A percentile compares a stretch with the other conserved stretches of the same genome.
Conservation (phyloP, 805 yeast species). For the Candida sphagnicola region DNA sequence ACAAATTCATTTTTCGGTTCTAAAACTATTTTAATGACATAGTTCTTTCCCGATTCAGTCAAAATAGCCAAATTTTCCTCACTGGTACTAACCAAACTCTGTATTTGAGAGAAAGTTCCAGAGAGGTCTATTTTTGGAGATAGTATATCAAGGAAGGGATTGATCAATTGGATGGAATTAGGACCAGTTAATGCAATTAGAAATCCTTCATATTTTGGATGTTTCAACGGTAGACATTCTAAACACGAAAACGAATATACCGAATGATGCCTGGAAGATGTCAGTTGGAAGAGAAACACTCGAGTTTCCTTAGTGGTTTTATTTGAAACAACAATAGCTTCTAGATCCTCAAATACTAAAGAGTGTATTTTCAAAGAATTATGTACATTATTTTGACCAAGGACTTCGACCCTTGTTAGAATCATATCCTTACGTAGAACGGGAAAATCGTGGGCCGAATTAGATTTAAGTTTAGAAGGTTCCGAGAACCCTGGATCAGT, state of each 20-base stretch:
- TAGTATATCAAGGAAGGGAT: slow-evolving; percentile 53
- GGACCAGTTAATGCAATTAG: slow-evolving; percentile 38
- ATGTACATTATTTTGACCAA: slow-evolving; percentile 14
- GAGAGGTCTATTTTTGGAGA: slow-evolving; percentile 27
- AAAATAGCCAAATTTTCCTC: slow-evolving; percentile 24
- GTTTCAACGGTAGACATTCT: slow-evolving; percentile 39
- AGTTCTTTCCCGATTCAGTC: slow-evolving; percentile 16
- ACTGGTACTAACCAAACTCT: slow-evolving; percentile 22
- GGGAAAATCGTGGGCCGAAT: slow-evolving; percentile 24
- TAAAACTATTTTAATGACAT: slow-evolving; percentile 32
- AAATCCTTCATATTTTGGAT: slow-evolving; percentile 38
- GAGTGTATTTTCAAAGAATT: slow-evolving; percentile 30
- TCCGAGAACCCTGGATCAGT: slow-evolving; percentile 31
- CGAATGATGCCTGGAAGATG: slow-evolving; percentile 25
- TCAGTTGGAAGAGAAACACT: slow-evolving; percentile 46
- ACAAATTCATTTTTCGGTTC: slow-evolving; percentile 46
- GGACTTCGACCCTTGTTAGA: slow-evolving; percentile 55
- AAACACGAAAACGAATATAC: slow-evolving; percentile 22
- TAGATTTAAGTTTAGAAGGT: slow-evolving; percentile 14
- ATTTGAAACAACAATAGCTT: slow-evolving; percentile 58
- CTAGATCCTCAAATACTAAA: slow-evolving; percentile 49
- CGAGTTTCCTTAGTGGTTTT: slow-evolving; percentile 36
- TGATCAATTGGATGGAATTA: slow-evolving; percentile 38
- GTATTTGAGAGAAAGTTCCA: slow-evolving; percentile 13
- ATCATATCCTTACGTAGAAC: slow-evolving; percentile 61